A percentile compares a stretch with the other conserved stretches of the same genome.
Evolutionary conservation across 768 basidiomycete species (phyloP).

Genomic region (Peribolospora kevripleyi): DNA sequence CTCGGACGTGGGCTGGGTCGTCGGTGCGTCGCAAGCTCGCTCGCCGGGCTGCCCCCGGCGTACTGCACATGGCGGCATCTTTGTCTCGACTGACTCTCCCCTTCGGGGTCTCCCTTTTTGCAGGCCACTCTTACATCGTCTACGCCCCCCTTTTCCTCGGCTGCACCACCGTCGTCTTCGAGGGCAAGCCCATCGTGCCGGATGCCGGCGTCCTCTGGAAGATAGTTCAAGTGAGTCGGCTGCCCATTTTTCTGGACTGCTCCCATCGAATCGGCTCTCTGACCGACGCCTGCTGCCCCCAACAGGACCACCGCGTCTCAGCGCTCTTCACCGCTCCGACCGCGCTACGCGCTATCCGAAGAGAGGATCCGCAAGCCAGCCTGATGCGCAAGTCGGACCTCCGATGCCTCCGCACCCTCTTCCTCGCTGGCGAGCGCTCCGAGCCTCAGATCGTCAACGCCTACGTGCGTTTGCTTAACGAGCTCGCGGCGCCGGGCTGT

Average conservation of each 20-base stretch:
- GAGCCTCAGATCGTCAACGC: neutral
- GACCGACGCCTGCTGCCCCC: too few species aligned
- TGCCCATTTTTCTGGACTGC: neutral
- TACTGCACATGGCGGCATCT: too few species aligned
- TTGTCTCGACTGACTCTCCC: neutral
- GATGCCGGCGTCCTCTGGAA: slow-evolving; percentile 2
- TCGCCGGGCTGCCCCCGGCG: too few species aligned
- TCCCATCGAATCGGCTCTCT: neutral
- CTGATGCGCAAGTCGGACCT: slow-evolving; percentile 1
- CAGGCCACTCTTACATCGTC: neutral
- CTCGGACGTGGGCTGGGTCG: neutral
- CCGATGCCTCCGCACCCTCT: neutral
- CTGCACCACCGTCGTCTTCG: slow-evolving; percentile 1
- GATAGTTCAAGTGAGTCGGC: neutral
- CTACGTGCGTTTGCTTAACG: neutral
- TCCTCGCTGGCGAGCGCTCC: slow-evolving; percentile 1
- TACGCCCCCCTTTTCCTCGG: slow-evolving; percentile 1
- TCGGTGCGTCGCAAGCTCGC: too few species aligned
- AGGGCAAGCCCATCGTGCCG: slow-evolving; percentile 2
- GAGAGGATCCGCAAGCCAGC: neutral
- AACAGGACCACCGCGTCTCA: neutral
- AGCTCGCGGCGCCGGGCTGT: neutral
- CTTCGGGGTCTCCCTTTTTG: too few species aligned
- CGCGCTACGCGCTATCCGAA: neutral
- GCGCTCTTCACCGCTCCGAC: slow-evolving; percentile 2